These are phyloP conservation scores for Fomitopsis palustris DNA, from an alignment of 1,284 basidiomycete genomes.

Conservation along the genomic window DNA sequence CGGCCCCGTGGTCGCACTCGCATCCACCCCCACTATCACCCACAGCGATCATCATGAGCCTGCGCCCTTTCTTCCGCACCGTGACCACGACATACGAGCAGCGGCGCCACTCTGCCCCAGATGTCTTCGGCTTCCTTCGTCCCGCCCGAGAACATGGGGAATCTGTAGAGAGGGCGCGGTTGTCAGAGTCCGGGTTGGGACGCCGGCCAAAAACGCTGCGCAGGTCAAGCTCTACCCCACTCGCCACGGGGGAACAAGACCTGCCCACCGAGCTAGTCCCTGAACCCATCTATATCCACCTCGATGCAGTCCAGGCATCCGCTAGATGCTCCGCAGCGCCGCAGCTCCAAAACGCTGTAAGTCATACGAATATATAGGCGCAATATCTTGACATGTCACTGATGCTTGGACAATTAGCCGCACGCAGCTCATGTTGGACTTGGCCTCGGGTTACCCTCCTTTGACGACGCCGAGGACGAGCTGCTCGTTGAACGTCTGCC, in stretches of 20 bases:
- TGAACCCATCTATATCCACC: background rate
- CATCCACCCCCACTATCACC: background rate
- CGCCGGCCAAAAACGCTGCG: background rate
- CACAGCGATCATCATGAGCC: background rate
- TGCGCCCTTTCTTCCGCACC: background rate
- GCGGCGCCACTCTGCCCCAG: background rate
- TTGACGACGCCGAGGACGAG: background rate
- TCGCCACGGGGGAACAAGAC: too few species aligned
- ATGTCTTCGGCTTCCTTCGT: background rate
- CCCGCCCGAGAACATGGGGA: background rate
- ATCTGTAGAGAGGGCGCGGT: background rate
- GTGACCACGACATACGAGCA: background rate
- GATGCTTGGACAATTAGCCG: background rate
- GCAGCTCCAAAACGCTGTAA: background rate
- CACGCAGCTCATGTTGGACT: background rate
- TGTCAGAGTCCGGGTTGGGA: background rate
- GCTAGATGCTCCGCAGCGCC: background rate
- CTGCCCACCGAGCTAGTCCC: background rate
- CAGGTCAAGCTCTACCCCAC: background rate
- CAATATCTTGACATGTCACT: background rate
- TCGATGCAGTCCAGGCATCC: background rate
- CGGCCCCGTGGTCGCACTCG: background rate
- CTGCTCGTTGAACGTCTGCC: background rate
- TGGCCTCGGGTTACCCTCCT: background rate
- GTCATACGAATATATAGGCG: background rate